Evolutionary conservation across 2,329 filamentous ascomycete species (phyloP).

Genomic region (Cladophialophora exuberans): DNA sequence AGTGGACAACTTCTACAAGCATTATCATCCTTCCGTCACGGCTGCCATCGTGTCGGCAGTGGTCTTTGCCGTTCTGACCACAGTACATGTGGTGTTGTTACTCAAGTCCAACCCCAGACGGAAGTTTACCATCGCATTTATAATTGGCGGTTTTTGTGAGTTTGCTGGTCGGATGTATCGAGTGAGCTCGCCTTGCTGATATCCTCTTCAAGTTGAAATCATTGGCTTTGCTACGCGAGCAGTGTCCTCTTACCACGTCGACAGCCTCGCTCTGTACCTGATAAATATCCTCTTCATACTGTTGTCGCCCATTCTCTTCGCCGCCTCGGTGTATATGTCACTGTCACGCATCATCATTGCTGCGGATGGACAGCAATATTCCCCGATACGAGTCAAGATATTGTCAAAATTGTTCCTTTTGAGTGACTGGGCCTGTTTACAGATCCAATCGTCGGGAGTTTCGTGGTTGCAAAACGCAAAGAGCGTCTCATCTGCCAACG

Average conservation of each 20-base stretch:
- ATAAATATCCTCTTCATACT: constrained; percentile 48
- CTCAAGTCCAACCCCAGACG: constrained; percentile 37
- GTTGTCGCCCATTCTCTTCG: constrained; percentile 49
- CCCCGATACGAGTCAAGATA: constrained; percentile 41
- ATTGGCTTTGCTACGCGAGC: constrained; percentile 42
- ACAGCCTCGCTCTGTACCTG: constrained; percentile 29
- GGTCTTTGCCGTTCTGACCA: constrained; percentile 37
- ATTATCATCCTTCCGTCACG: constrained; percentile 42
- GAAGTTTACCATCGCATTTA: constrained; percentile 47
- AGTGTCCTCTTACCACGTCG: constrained; percentile 20
- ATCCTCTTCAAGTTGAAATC: constrained; percentile 38
- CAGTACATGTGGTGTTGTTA: constrained; percentile 34
- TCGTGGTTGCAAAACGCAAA: constrained; percentile 39
- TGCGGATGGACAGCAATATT: constrained; percentile 37
- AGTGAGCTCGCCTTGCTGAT: constrained; percentile 4
- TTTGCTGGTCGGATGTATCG: not conserved
- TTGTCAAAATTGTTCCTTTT: constrained; percentile 47
- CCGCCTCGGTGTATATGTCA: constrained; percentile 52
- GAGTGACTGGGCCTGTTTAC: constrained; percentile 48
- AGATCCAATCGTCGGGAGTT: constrained; percentile 48
- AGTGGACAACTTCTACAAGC: constrained; percentile 12
- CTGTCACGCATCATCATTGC: constrained; percentile 48
- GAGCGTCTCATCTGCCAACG: constrained; percentile 30
- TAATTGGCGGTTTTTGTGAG: constrained; percentile 38
- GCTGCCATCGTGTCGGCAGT: constrained; percentile 41